A percentile compares a stretch with the other conserved stretches of the same genome.
phyloP scores from a whole-genome alignment of 331 rosid genomes.

The Cydonia oblonga region DNA sequence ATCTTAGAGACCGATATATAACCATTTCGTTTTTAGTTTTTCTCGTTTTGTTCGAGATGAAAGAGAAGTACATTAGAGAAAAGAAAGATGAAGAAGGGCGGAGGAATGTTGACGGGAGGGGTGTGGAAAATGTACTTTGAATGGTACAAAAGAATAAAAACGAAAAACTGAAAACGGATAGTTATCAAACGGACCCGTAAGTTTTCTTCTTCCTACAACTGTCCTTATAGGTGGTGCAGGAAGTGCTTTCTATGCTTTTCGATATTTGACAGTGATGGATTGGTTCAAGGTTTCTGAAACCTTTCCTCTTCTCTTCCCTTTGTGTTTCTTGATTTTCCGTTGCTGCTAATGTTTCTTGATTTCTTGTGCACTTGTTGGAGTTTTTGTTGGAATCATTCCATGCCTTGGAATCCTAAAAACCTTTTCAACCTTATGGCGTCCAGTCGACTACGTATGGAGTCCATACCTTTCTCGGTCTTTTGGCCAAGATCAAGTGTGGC shows the following conservation, averaged over 20 bases:
- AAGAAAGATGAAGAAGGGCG: no score
- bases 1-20: background rate
- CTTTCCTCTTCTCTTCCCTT: background rate
- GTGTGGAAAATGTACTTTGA: no score
- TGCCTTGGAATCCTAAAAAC: no score
- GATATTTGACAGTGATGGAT: background rate
- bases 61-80: no score
- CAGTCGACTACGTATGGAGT: background rate
- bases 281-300: background rate
- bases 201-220: background rate
- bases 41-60: background rate
- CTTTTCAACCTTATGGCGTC: no score
- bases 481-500: no score
- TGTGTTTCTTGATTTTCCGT: background rate
- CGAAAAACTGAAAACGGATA: background rate
- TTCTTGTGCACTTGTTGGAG: background rate
- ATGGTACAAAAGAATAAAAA: no score
- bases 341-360: no score
- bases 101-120: no score
- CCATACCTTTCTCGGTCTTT: background rate
- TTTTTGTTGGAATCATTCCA: background rate
- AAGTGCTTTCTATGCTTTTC: background rate
- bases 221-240: background rate
- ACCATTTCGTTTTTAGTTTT: background rate
- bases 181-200: background rate